Evolutionary conservation across 2,329 filamentous ascomycete genomes (phyloP), one percentile per base, ranked within the genome.

Genomic region (Eutypa lata): DNA sequence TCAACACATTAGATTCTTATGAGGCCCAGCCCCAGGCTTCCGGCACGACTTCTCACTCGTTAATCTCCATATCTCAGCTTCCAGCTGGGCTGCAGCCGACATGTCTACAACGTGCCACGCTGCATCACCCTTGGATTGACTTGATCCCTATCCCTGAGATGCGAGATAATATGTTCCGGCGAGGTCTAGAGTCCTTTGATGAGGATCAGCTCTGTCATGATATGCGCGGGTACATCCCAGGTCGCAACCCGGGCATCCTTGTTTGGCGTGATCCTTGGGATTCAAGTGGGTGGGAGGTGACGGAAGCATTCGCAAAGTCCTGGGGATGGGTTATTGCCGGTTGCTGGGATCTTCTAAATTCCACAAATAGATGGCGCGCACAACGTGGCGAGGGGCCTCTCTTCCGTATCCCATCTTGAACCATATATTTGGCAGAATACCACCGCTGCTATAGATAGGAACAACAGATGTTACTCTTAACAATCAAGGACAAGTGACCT

Each of bases 121-220:
- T 54, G 1, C 71, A 73, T 42, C 68, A 71, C 40, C 68, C 68
- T 2, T 73, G 70, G 66, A 51, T 72, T 7, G 70, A 73, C 57
- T 56, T 72, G 1, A 59, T 73, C 24, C 71, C 71, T 1, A 60
- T 71, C 10, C 64, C 71, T 3, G 51, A 47, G 16, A 61, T 72
- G 53, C 58, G 71, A 4, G 65, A 72, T n/a, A 71, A 69, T 47
- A 47, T 71, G 4, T 48, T 72, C 1, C 50, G 47, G 8, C 16
- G 14, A 46, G 47, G 57, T 14, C 3, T 42, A 2, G 42, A 50
- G 3, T 14, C 10, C 1, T 52, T 58, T 6, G 58, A 63, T 26
- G 61, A 66, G 2, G 57, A 61, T 7, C 54, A 60, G 24, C 51
- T 64, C 3, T 61, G 59, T 50, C 26, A 26, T 19, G 47, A 33